Evolutionary conservation across 2,329 filamentous ascomycete species (phyloP), one percentile per base, ranked within the genome.

Genomic region (Aspergillus sp.): DNA sequence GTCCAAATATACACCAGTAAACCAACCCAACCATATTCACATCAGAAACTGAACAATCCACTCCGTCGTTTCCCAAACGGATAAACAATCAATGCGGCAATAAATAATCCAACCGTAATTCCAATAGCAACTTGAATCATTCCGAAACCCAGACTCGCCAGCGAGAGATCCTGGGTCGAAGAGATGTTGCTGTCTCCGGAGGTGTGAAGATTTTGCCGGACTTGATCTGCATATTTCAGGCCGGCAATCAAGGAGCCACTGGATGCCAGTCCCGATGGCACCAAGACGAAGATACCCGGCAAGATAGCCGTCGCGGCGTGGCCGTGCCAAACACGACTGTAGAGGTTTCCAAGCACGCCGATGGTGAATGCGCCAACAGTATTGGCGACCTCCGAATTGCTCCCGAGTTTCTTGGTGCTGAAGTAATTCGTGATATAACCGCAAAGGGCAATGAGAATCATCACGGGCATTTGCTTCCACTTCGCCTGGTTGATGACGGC

Each of bases 221-320:
- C 77, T 54, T 80, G 71, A 52, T 81, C 71, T 3, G 80, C 78
- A 15, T 72, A 76, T 9, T 72, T 71, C 43, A 82, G 69, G 10
- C 80, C 79, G 1, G 73, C 69, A 5, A 82, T 71, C 17, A 83
- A 62, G 19, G 71, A 75, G 2, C 80, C 80, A 44, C 71, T 72
- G 0, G 80, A 77, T 4, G 79, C 76, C 13, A 83, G 64, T 2
- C 80, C 79, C 1, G 74, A 78, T 0, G 80, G 80, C 1, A 83
- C 79, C 51, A 81, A 79, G 2, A 82, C 77, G 54, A 93, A 94
- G 55, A 95, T 93, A 9, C 85, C 89, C 0, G 90, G 89, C 7
- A 95, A 73, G 75, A 95, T 87, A 3, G 86, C 85, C 0, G 88
- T 87, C 0, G 88, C 88, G 0, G 90, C 89, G 3, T 94, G 79